A percentile compares a stretch with the other conserved stretches of the same genome.
Conservation (phyloP, 495 filamentous ascomycete genomes). For the Penicillium angulare region DNA sequence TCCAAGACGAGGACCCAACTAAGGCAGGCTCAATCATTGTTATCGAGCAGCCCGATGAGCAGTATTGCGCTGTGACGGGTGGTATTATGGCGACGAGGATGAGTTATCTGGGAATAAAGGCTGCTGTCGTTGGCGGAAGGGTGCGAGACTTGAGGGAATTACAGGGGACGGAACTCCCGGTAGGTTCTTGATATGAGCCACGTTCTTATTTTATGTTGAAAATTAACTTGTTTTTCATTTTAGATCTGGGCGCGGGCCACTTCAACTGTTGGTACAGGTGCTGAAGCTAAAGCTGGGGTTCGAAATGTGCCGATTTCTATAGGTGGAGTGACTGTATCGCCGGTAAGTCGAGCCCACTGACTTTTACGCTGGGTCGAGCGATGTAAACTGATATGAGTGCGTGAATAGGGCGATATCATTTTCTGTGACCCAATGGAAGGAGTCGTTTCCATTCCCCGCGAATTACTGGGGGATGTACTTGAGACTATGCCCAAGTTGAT, state of each 20-base stretch:
- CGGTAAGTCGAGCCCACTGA: constrained; percentile 31
- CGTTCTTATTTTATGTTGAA: neutral
- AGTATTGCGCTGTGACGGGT: constrained; percentile 63
- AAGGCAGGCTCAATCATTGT: constrained; percentile 54
- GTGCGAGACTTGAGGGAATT: constrained; percentile 62
- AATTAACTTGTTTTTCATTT: neutral
- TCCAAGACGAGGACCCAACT: constrained; percentile 21
- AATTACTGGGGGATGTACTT: constrained; percentile 47
- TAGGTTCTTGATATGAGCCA: constrained; percentile 25
- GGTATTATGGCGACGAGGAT: constrained; percentile 68
- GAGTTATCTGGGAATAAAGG: constrained; percentile 53
- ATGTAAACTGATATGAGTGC: neutral
- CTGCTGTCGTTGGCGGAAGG: constrained; percentile 57
- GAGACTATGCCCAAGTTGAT: constrained; percentile 54
- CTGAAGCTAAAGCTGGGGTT: constrained; percentile 56
- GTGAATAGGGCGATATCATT: constrained; percentile 56
- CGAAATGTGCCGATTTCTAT: constrained; percentile 53
- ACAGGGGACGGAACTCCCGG: constrained; percentile 42
- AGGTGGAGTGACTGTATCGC: constrained; percentile 46
- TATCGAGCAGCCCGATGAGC: constrained; percentile 56
- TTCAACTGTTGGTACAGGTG: constrained; percentile 59
- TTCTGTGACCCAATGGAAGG: constrained; percentile 61
- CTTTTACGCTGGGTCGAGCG: too few species aligned
- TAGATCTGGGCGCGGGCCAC: constrained; percentile 57
- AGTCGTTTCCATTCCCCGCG: constrained; percentile 60